Conservation (phyloP, 2,329 filamentous ascomycete species). For the Bipolaris bicolor region DNA sequence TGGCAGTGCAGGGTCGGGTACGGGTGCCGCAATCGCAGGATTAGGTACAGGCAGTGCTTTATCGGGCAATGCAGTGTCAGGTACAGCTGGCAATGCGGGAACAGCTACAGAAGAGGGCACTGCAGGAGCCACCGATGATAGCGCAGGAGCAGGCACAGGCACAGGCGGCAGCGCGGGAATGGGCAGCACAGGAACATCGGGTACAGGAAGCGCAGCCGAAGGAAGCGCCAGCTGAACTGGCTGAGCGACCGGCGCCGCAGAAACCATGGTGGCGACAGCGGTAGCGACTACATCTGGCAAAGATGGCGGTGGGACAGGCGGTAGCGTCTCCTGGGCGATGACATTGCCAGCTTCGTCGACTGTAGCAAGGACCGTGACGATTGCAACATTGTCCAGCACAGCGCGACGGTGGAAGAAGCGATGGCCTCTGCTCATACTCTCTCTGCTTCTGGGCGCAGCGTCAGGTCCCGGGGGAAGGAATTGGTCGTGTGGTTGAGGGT, state of each 20-base stretch:
- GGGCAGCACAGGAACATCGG: too few species aligned
- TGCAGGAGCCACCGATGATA: background rate
- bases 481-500: conserved; percentile 21
- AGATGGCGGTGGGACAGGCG: conserved; percentile 11
- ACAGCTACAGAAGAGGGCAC: too few species aligned
- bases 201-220: conserved; percentile 4
- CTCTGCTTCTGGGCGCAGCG: conserved; percentile 28
- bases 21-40: too few species aligned
- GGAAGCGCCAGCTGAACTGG: conserved; percentile 11
- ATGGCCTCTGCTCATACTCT: conserved; percentile 42
- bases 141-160: conserved; percentile 3
- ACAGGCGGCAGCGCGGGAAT: too few species aligned
- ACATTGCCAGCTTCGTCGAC: conserved; percentile 39
- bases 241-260: background rate
- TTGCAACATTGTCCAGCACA: conserved; percentile 21
- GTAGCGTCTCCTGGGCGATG: conserved; percentile 32
- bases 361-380: conserved; percentile 40
- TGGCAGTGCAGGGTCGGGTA: background rate
- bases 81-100: too few species aligned
- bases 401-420: conserved; percentile 44
- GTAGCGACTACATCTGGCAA: background rate
- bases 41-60: background rate
- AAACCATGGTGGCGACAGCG: background rate
- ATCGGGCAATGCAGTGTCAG: too few species aligned
- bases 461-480: conserved; percentile 8